Evolutionary conservation across 1,284 basidiomycete species (phyloP), one percentile per base, ranked within the genome.

Genomic region (Rhodofomes roseus): DNA sequence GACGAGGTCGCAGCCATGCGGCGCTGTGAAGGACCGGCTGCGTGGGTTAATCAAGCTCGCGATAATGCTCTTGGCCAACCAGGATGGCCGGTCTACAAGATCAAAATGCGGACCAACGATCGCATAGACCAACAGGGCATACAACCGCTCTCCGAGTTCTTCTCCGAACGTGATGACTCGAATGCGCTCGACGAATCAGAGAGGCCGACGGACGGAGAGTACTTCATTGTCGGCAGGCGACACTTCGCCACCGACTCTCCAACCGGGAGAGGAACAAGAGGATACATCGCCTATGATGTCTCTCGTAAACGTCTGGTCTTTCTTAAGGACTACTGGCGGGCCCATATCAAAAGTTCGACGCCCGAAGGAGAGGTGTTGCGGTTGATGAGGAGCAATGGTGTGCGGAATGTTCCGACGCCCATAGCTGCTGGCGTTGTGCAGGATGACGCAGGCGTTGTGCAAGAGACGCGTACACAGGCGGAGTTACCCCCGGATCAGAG

Each of bases 371-470:
- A 54, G 34, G 43, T 31, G 9, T 46, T 54, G 18, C 11, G 14
- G 18, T 25, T 18, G 20, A 16, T 61, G 27, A 25, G 40, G 12
- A 6, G n/a, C 12, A n/a, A 14, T 2, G 50, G 51, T 14, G 55
- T 59, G 7, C 20, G 34, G 16, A 25, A 56, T 23, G 37, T 62
- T 18, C 54, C 57, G 6, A 56, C 60, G 8, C 43, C 59, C 8
- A 25, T 61, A 4, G 48, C 58, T 27, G 57, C 37, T 7, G 60
- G 60, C 18, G 0, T 48, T 56, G 56, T 62, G 22, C 31, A 41
- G 29, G 25, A 29, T 5, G 4, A 22, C 22, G 16, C 37, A 29
- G 18, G 43, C 2, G 11, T 43, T 29, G 20, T 48, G 23, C 14
- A 2, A 5, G 4, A 14, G 46, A 48, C 25, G 46, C 23, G 6